Evolutionary conservation across 2,329 filamentous ascomycete genomes (phyloP), one percentile per base, ranked within the genome.

Genomic region (Rhytidhysteron rufulum): DNA sequence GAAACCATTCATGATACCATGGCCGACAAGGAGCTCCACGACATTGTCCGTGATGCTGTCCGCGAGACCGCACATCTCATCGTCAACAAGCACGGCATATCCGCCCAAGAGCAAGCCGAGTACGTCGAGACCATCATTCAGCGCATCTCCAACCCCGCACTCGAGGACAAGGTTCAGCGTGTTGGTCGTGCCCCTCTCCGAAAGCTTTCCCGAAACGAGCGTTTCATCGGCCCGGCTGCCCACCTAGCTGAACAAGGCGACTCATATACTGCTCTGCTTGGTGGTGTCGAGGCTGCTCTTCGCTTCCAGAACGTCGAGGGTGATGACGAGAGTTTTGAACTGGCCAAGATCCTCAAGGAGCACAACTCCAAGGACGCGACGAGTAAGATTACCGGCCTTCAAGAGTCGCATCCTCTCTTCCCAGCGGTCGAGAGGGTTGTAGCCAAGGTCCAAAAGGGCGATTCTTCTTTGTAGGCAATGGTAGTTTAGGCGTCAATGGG

Each of bases 241-340:
- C 86, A 95, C 70, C 80, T 98, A 15, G 89, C 89, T 33, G 88
- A 95, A 74, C 75, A 78, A 44, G 88, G 81, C 43, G 75, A 88
- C 68, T 78, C 80, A 54, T 85, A 83, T 64, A 77, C 82, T 42
- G 82, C 79, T 39, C 77, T 98, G 21, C 74, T 97, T 39, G 85
- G 84, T 43, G 86, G 88, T 16, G 80, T 93, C 33, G 91, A 97
- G 75, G 88, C 91, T 82, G 84, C 88, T 5, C 84, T 98, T 66
- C 87, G 86, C 48, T 98, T 97, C 83, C 90, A 96, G 73, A 88
- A 95, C 56, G 86, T 96, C 41, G 80, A 90, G 54, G 89, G 83
- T 10, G 93, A 98, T 49, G 87, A 94, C 0, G 93, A 97, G 78
- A 94, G 86, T 49, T 75, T 72, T 51, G 83, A 95, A 69, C 78